Conservation (phyloP, 805 yeast species). For the Candida peoriensis region DNA sequence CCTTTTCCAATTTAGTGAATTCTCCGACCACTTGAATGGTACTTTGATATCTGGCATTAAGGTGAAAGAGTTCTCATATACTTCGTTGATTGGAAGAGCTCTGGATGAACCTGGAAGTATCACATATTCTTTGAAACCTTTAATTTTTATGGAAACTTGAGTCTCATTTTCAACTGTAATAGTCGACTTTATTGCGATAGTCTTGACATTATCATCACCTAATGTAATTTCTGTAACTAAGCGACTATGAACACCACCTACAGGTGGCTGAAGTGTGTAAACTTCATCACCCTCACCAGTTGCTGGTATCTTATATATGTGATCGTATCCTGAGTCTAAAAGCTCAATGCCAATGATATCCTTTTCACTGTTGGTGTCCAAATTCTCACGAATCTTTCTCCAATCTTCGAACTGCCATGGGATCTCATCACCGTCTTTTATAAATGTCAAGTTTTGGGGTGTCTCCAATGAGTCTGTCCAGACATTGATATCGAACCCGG, state of each 20-base stretch:
- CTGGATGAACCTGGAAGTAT: constrained; percentile 51
- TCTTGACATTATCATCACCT: constrained; percentile 73
- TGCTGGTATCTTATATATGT: constrained; percentile 54
- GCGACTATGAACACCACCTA: constrained; percentile 63
- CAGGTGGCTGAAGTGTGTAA: constrained; percentile 59
- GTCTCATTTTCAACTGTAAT: constrained; percentile 62
- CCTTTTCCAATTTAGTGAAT: constrained; percentile 60
- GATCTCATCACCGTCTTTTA: constrained; percentile 44
- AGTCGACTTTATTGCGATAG: constrained; percentile 74
- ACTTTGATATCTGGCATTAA: constrained; percentile 58
- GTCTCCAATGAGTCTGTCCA: constrained; percentile 59
- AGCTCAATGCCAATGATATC: constrained; percentile 62
- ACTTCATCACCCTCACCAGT: constrained; percentile 81
- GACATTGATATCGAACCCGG: constrained; percentile 75
- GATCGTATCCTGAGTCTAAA: constrained; percentile 49
- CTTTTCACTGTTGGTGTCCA: constrained; percentile 59
- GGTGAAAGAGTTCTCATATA: constrained; percentile 50
- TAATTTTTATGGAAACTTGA: constrained; percentile 39
- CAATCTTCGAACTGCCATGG: constrained; percentile 97
- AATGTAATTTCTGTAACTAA: constrained; percentile 66
- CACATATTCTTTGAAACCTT: constrained; percentile 28
- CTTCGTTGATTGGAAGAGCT: constrained; percentile 73
- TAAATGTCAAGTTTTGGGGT: constrained; percentile 23
- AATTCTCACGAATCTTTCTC: constrained; percentile 76
- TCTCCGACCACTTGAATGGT: constrained; percentile 64